These are phyloP conservation scores for Aureobasidium musti DNA, from an alignment of 2,329 filamentous ascomycete genomes.

Conservation along the genomic window DNA sequence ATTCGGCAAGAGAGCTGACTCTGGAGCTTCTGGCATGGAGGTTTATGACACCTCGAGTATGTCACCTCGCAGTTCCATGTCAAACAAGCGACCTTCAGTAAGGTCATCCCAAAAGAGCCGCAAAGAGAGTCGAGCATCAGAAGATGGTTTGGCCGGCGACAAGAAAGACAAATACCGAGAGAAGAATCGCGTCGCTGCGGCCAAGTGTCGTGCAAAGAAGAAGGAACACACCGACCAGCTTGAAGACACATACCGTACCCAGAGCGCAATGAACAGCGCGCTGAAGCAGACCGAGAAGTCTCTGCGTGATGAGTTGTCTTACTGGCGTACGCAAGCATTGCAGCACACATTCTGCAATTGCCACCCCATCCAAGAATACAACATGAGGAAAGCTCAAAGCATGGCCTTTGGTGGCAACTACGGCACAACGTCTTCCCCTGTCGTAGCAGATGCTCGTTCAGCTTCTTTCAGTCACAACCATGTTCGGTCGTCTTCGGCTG, in stretches of 20 bases:
- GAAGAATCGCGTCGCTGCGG: constrained; percentile 71
- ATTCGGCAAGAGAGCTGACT: constrained; percentile 12
- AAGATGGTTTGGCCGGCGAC: constrained; percentile 33
- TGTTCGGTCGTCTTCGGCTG: background rate
- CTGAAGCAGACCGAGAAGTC: constrained; percentile 40
- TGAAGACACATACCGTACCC: constrained; percentile 50
- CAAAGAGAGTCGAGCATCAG: constrained; percentile 34
- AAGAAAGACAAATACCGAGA: constrained; percentile 64
- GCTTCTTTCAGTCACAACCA: background rate
- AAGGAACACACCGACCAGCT: constrained; percentile 58
- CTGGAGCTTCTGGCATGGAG: background rate
- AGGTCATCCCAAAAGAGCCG: constrained; percentile 9
- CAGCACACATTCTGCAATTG: constrained; percentile 41
- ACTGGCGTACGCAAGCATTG: constrained; percentile 40
- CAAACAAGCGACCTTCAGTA: background rate
- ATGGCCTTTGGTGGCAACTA: constrained; percentile 18
- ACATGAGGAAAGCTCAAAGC: constrained; percentile 36
- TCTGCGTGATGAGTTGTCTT: constrained; percentile 40
- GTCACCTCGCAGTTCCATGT: constrained; percentile 9
- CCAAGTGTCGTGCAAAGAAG: constrained; percentile 72
- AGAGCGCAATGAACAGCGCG: constrained; percentile 39
- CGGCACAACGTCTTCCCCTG: background rate
- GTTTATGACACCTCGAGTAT: background rate
- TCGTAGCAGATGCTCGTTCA: background rate
- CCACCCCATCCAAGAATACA: constrained; percentile 40